phyloP scores from a whole-genome alignment of 306 rosid genomes.

The Neltuma alba region DNA sequence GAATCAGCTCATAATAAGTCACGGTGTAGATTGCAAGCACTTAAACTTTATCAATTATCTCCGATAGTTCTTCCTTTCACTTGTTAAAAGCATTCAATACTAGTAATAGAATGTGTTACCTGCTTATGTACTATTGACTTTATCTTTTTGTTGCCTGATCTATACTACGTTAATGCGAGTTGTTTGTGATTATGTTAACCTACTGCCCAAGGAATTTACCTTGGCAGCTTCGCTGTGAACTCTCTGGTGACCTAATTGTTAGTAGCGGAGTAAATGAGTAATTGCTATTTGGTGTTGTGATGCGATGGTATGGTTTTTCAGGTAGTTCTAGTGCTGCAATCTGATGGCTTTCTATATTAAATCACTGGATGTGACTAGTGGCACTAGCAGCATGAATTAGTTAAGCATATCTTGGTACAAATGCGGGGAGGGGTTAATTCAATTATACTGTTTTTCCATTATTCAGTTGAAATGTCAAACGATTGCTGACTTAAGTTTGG shows the following conservation, averaged over 20 bases:
- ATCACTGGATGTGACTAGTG: not conserved
- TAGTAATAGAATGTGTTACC: slow-evolving; percentile 12
- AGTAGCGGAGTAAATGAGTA: not conserved
- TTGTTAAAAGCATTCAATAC: slow-evolving; percentile 9
- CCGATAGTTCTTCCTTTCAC: slow-evolving; percentile 3
- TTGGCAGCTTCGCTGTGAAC: not conserved
- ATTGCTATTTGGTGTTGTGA: not conserved
- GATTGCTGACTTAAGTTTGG: not conserved
- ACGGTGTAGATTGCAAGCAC: slow-evolving; percentile 34
- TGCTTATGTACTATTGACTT: not conserved
- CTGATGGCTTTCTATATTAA: not conserved
- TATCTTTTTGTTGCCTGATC: not conserved
- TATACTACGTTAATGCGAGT: not conserved
- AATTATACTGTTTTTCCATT: not conserved
- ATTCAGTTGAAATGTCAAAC: not conserved
- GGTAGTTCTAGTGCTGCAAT: not conserved
- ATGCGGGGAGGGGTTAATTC: not conserved
- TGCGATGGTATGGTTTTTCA: not conserved
- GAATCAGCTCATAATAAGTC: slow-evolving; percentile 46
- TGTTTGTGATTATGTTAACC: not conserved
- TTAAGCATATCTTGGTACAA: not conserved
- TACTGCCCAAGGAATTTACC: not conserved
- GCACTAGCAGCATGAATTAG: not conserved
- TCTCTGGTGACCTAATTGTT: not conserved
- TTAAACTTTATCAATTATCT: slow-evolving; percentile 21